Evolutionary conservation across 2,329 filamentous ascomycete species (phyloP).

Genomic region (Ceratocystiopsis minuta): DNA sequence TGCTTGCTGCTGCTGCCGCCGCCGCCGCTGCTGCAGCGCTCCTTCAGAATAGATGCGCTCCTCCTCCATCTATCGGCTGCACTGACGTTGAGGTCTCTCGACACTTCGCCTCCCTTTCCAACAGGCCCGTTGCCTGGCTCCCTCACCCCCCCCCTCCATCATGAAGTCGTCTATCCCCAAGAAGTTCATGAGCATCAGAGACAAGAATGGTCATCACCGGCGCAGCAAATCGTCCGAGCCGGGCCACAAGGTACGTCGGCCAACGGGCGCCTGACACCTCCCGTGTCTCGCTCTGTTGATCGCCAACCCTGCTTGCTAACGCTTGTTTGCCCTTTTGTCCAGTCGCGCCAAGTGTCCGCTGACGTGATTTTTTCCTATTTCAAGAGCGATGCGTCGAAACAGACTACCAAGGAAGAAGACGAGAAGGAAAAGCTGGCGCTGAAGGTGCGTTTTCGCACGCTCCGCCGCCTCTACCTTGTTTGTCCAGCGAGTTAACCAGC

Average conservation of each 20-base stretch:
- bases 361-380: conserved; percentile 48
- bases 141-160: conserved; percentile 12
- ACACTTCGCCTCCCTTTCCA: too few species aligned
- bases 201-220: conserved; percentile 38
- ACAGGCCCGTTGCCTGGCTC: too few species aligned
- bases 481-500: too few species aligned
- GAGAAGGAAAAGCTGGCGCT: conserved; percentile 18
- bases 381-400: conserved; percentile 39
- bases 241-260: conserved; percentile 27
- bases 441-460: too few species aligned
- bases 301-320: background rate
- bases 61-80: too few species aligned
- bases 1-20: background rate
- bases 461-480: too few species aligned
- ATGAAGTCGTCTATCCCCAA: conserved; percentile 38
- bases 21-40: background rate
- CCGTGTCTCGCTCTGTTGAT: conserved; percentile 4
- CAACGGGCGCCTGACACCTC: too few species aligned
- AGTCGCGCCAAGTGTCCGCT: conserved; percentile 34
- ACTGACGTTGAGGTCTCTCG: too few species aligned
- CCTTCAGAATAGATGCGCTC: background rate
- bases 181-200: conserved; percentile 53
- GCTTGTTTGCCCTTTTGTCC: background rate
- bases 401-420: conserved; percentile 34
- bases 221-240: conserved; percentile 38